A percentile compares a stretch with the other conserved stretches of the same genome.
These are phyloP conservation scores for Rhynchospora pubera DNA, from an alignment of 176 grass and related monocot species.

Conservation along the genomic window DNA sequence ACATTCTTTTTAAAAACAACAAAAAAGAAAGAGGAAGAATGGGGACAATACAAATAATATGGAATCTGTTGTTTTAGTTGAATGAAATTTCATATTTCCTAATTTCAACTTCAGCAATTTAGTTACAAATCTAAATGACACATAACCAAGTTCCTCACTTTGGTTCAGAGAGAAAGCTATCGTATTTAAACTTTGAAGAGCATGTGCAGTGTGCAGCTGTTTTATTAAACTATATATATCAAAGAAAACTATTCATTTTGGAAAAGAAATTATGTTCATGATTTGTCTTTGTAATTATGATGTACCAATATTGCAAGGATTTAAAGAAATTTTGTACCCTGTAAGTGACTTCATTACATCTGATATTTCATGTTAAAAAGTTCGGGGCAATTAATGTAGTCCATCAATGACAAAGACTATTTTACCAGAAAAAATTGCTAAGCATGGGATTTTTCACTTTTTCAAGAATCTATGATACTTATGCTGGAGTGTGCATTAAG, in stretches of 20 bases:
- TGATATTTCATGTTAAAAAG: neutral
- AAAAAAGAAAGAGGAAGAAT: too few species aligned
- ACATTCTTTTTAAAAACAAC: neutral
- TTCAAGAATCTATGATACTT: neutral
- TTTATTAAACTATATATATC: too few species aligned
- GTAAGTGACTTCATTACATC: neutral
- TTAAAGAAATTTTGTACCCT: neutral
- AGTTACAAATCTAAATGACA: neutral
- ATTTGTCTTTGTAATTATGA: too few species aligned
- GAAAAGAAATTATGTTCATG: too few species aligned
- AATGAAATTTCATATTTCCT: neutral
- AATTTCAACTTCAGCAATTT: neutral
- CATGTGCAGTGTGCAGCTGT: neutral
- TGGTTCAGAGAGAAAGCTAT: neutral
- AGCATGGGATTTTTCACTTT: neutral
- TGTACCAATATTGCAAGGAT: too few species aligned
- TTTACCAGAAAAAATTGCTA: neutral
- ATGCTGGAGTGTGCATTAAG: neutral
- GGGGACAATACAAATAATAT: neutral
- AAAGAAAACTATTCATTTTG: too few species aligned
- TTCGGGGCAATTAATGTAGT: neutral
- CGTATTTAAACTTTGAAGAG: neutral
- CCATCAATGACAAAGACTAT: neutral
- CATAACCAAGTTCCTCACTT: neutral
- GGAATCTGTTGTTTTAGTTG: neutral